Percentiles rank a stretch among this genome's conserved stretches.
These are phyloP conservation scores for Blastocystis sp. DNA, from an alignment of 352 stramenopile genomes.

Conservation along the genomic window DNA sequence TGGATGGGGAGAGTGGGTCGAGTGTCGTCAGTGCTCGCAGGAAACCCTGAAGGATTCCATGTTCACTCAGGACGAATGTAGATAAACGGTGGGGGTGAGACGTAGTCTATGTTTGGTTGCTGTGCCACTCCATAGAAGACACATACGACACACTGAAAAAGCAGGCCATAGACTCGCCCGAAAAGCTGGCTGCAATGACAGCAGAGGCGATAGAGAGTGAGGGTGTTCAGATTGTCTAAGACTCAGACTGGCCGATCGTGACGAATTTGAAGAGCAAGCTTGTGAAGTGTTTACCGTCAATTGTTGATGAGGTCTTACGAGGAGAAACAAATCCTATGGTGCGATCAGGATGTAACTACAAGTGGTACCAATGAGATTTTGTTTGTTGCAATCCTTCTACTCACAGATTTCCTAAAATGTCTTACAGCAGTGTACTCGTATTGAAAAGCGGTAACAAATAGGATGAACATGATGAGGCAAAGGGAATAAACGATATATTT, in stretches of 20 bases:
- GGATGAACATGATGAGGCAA: neutral
- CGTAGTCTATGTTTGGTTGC: neutral
- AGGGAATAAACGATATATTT: constrained; percentile 6
- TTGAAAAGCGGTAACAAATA: neutral
- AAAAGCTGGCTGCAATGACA: neutral
- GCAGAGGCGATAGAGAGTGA: neutral
- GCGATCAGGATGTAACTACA: neutral
- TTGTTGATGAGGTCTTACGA: neutral
- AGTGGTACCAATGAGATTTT: neutral
- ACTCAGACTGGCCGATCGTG: neutral
- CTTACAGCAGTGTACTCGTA: neutral
- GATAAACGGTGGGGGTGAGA: neutral
- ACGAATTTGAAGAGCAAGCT: neutral
- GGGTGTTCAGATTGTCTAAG: neutral
- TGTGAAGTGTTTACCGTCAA: neutral
- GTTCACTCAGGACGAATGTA: neutral
- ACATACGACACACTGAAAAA: neutral
- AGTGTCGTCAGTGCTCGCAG: neutral
- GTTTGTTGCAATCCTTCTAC: neutral
- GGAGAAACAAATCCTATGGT: neutral
- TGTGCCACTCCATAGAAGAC: neutral
- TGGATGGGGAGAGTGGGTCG: constrained; percentile 30
- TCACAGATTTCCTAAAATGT: neutral
- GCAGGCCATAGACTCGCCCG: neutral
- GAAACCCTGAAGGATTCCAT: neutral